Evolutionary conservation across 2,329 filamentous ascomycete genomes (phyloP).

Genomic region (Neurospora sp.): DNA sequence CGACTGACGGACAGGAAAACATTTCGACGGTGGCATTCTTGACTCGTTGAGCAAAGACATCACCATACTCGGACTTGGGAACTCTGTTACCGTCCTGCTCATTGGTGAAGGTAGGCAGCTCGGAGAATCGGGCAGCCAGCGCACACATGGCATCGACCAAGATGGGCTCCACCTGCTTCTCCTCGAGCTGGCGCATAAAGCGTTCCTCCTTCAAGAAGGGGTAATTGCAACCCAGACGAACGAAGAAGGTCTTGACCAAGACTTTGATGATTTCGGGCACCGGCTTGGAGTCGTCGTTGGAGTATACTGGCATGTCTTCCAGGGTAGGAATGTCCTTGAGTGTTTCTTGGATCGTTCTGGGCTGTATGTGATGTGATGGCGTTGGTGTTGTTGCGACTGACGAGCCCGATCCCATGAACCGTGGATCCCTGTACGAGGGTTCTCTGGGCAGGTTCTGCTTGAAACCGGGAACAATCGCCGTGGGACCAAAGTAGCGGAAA

Average conservation of each 20-base stretch:
- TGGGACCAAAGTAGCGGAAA: constrained; percentile 84
- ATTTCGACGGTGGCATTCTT: constrained; percentile 76
- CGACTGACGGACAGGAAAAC: constrained; percentile 72
- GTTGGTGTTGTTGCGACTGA: constrained; percentile 20
- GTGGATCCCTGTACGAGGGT: constrained; percentile 12
- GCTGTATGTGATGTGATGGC: constrained; percentile 26
- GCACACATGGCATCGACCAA: constrained; percentile 81
- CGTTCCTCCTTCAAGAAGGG: constrained; percentile 67
- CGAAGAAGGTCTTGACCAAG: constrained; percentile 72
- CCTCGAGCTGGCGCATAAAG: constrained; percentile 66
- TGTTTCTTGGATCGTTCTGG: constrained; percentile 32
- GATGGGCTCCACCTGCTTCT: constrained; percentile 75
- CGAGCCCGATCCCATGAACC: background rate
- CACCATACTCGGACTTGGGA: constrained; percentile 59
- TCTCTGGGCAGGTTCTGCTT: constrained; percentile 69
- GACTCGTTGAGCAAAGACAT: constrained; percentile 70
- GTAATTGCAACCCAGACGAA: constrained; percentile 75
- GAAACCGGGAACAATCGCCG: constrained; percentile 83
- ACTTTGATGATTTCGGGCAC: constrained; percentile 62
- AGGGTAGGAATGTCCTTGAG: constrained; percentile 46
- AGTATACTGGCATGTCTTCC: constrained; percentile 63
- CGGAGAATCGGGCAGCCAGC: constrained; percentile 71
- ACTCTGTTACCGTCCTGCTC: constrained; percentile 35
- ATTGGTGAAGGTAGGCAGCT: constrained; percentile 42
- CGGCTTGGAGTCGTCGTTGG: constrained; percentile 58